These are phyloP conservation scores for Capronia americana DNA, from an alignment of 2,329 filamentous ascomycete species.

Conservation along the genomic window DNA sequence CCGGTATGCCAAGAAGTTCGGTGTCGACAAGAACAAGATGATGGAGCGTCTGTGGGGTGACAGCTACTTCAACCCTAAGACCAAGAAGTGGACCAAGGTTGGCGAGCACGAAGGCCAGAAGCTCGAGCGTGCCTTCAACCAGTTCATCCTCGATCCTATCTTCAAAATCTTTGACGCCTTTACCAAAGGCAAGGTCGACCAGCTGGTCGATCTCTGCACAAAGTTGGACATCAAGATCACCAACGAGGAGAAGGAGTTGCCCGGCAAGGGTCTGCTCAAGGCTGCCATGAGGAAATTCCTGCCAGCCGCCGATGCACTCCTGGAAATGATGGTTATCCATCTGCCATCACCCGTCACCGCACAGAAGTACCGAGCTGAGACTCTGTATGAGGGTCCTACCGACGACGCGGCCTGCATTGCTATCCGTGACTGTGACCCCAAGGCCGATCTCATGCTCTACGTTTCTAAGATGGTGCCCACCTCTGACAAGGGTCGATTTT, in stretches of 20 bases:
- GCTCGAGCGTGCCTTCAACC: constrained; percentile 98
- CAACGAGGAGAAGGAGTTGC: constrained; percentile 84
- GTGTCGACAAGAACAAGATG: constrained; percentile 99
- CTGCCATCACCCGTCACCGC: constrained; percentile 94
- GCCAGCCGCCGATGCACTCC: constrained; percentile 93
- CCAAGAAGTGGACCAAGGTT: constrained; percentile 99
- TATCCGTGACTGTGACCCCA: constrained; percentile 98
- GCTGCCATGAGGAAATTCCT: constrained; percentile 98
- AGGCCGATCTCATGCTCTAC: constrained; percentile 99
- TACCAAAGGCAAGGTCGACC: constrained; percentile 99
- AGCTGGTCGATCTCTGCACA: constrained; percentile 78
- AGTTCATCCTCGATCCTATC: constrained; percentile 99
- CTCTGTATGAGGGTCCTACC: constrained; percentile 94
- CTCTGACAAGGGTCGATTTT: constrained; percentile 99
- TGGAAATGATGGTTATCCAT: constrained; percentile 99
- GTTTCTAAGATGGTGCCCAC: constrained; percentile 99
- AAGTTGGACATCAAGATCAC: constrained; percentile 96
- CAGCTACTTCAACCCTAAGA: constrained; percentile 99
- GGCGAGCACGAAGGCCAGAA: constrained; percentile 81
- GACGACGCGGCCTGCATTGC: constrained; percentile 93
- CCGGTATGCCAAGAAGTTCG: constrained; percentile 99
- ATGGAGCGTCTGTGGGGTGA: constrained; percentile 99
- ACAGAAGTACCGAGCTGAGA: constrained; percentile 97
- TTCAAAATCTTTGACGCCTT: constrained; percentile 97
- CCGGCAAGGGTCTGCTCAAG: constrained; percentile 98